These are phyloP conservation scores for Sodiomyces alkalinus DNA, from an alignment of 2,329 filamentous ascomycete species.

Conservation along the genomic window DNA sequence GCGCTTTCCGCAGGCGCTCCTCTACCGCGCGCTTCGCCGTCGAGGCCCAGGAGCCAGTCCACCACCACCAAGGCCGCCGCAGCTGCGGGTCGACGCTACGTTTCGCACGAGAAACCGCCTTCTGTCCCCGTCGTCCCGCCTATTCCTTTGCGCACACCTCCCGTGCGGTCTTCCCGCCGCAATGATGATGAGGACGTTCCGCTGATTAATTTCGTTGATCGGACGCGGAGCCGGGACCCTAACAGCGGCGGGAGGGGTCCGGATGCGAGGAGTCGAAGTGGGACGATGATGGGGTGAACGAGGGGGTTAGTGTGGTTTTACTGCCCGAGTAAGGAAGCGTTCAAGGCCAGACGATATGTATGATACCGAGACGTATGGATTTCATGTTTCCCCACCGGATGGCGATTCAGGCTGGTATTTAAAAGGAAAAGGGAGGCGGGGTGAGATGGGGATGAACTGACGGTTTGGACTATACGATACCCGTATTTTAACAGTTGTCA, in stretches of 20 bases:
- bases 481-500: too few species aligned
- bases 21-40: too few species aligned
- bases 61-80: slow-evolving; percentile 5
- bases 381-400: too few species aligned
- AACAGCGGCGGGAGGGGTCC: neutral
- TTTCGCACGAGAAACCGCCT: slow-evolving; percentile 7
- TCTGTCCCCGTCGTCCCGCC: too few species aligned
- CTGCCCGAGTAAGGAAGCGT: too few species aligned
- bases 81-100: slow-evolving; percentile 4
- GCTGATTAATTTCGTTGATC: slow-evolving; percentile 8
- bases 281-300: neutral
- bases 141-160: slow-evolving; percentile 2
- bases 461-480: too few species aligned
- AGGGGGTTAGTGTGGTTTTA: neutral
- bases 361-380: too few species aligned
- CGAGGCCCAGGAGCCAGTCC: slow-evolving; percentile 5
- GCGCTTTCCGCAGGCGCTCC: neutral
- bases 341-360: too few species aligned
- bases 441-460: too few species aligned
- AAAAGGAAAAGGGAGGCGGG: too few species aligned
- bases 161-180: slow-evolving; percentile 3
- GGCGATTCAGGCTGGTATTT: too few species aligned
- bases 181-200: slow-evolving; percentile 8
- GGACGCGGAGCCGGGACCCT: slow-evolving; percentile 4
- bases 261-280: slow-evolving; percentile 1